Conservation (phyloP, 1,284 basidiomycete species). For the Termitomyces sp. region DNA sequence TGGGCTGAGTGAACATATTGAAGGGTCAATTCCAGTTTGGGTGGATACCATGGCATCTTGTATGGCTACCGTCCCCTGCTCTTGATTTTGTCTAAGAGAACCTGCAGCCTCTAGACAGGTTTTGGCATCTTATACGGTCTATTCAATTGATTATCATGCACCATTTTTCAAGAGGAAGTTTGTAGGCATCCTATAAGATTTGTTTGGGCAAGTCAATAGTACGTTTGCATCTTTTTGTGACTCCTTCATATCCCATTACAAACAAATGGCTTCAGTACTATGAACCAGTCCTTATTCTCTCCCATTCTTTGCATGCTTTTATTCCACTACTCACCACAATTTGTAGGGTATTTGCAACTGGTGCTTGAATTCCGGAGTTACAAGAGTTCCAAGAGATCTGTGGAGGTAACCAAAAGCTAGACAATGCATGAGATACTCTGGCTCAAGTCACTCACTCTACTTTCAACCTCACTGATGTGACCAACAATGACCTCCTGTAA, state of each 20-base stretch:
- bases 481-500: too few relatives aligned
- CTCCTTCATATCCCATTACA: too few relatives aligned
- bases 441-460: not conserved
- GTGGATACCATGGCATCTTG: constrained; percentile 57
- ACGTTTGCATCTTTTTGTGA: too few relatives aligned
- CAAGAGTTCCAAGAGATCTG: constrained; percentile 83
- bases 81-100: constrained; percentile 10
- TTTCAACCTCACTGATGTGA: not conserved
- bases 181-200: constrained; percentile 73
- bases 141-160: constrained; percentile 71
- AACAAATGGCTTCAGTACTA: too few relatives aligned
- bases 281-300: too few relatives aligned
- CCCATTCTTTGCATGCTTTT: not conserved
- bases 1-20: constrained; percentile 64
- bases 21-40: constrained; percentile 74
- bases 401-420: constrained; percentile 80
- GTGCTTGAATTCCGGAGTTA: constrained; percentile 79
- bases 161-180: constrained; percentile 79
- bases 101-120: constrained; percentile 53
- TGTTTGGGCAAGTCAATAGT: constrained; percentile 83
- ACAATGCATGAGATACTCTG: constrained; percentile 69
- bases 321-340: constrained; percentile 3
- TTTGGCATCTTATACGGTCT: constrained; percentile 73
- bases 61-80: constrained; percentile 28
- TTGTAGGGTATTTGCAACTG: constrained; percentile 81